Conservation (phyloP, 2,329 filamentous ascomycete species). For the Pyricularia sp. region DNA sequence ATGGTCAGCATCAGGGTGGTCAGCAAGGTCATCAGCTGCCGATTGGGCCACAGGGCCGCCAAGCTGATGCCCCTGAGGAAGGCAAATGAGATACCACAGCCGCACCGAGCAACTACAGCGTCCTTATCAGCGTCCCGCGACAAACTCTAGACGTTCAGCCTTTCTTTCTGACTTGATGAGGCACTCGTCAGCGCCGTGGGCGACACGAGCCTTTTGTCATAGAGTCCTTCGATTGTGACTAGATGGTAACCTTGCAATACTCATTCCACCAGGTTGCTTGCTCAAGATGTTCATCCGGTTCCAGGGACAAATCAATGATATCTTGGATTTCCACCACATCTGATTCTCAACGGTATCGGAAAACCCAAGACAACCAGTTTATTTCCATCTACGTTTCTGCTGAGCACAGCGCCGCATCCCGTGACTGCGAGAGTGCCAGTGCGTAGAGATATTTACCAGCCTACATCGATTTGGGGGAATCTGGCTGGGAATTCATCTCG, state of each 20-base stretch:
- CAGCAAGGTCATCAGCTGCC: slow-evolving; percentile 25
- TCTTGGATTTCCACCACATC: background rate
- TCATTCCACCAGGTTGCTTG: background rate
- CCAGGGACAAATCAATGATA: background rate
- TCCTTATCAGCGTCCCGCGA: background rate
- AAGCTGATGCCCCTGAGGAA: slow-evolving; percentile 32
- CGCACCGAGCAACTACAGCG: background rate
- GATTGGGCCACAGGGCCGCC: slow-evolving; percentile 22
- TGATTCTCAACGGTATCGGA: background rate
- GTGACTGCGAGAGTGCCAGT: background rate
- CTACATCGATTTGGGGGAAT: background rate
- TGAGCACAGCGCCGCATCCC: background rate
- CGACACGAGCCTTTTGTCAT: background rate
- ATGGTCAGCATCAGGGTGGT: slow-evolving; percentile 33
- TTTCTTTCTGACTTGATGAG: background rate
- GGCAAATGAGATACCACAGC: slow-evolving; percentile 22
- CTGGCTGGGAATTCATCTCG: background rate
- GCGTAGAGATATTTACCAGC: background rate
- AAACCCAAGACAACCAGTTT: background rate
- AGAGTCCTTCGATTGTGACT: background rate
- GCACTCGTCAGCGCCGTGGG: background rate
- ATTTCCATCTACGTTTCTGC: background rate
- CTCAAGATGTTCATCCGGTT: background rate
- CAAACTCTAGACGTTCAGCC: background rate
- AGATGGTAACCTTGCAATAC: background rate